Evolutionary conservation across 208 protist genomes (phyloP).

Genomic region (Leishmania tropica): DNA sequence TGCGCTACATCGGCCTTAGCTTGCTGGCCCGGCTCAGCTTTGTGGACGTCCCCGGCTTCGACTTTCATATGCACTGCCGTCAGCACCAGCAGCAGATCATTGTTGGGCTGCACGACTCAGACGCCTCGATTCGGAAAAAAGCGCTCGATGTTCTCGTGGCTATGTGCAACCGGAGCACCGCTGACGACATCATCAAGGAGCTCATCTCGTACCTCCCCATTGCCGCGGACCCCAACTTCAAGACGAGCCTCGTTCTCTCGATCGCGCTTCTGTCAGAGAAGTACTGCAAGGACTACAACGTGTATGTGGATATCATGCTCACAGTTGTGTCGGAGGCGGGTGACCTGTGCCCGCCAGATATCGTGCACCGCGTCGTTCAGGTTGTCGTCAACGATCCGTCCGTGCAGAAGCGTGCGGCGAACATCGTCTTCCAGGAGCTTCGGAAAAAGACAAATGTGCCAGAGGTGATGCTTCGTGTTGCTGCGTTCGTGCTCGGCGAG

Average conservation of each 20-base stretch:
- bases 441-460: conserved; percentile 42
- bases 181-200: conserved; percentile 93
- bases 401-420: conserved; percentile 96
- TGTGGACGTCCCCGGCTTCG: conserved; percentile 51
- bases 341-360: conserved; percentile 94
- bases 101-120: conserved; percentile 94
- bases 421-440: conserved; percentile 59
- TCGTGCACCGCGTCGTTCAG: conserved; percentile 93
- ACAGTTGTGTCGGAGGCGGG: conserved; percentile 96
- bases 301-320: conserved; percentile 97
- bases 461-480: conserved; percentile 63
- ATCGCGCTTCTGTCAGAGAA: conserved; percentile 97
- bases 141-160: conserved; percentile 97
- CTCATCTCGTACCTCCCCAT: conserved; percentile 92
- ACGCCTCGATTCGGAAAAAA: conserved; percentile 97
- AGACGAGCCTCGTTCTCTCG: conserved; percentile 96
- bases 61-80: conserved; percentile 75
- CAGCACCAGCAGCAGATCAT: conserved; percentile 94
- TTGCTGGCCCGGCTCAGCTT: conserved; percentile 79
- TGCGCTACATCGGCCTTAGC: conserved; percentile 90
- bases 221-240: conserved; percentile 89
- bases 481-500: conserved; percentile 96
- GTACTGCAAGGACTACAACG: conserved; percentile 90
- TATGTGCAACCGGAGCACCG: conserved; percentile 96
- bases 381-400: conserved; percentile 96